Base-by-base conservation (phyloP, 768 basidiomycete genomes). In the Pleurotus citrinopileatus region DNA sequence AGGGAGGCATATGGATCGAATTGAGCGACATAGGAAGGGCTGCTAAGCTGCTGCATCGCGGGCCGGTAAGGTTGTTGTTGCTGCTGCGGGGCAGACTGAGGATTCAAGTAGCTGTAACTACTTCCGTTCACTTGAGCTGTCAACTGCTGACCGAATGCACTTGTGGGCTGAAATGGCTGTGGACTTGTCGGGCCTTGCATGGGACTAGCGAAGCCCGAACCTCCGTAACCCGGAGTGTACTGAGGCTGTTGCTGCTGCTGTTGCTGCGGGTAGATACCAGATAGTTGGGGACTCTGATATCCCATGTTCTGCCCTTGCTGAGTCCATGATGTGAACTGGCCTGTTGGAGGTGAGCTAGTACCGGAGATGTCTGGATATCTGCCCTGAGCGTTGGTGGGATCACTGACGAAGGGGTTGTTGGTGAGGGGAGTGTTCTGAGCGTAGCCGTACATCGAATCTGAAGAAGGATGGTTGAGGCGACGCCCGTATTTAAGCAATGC, bases 401-500 rank as follows among this genome's bases (percentile, higher is more conserved):
- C 79, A 43, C 76, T 72, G 61, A 83, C 70, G 68, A 91, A 90
- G 0, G 89, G 89, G 60, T 90, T 90, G 63, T 87, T 91, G 46
- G 73, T 72, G 56, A 74, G 52, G 26, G 67, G 68, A 36, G 70
- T 69, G 13, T 63, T 51, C n/a, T 71, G 40, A 13, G 67, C 69
- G 57, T 76, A 80, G 17, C 69, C 70, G 28, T 37, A 50, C 47
- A 51, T 36, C 15, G 42, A n/a, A n/a, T 13, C 22, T 20, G 8
- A 12, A 6, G 26, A 13, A 34, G 9, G 32, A 34, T 34, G 32
- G 32, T 34, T 9, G 32, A 34, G 32, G 32, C 32, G 32, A 34
- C 9, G 32, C n/a, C n/a, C n/a, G n/a, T n/a, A n/a, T n/a, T n/a
- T n/a, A n/a, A n/a, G n/a, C n/a, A n/a, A n/a, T n/a, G n/a, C n/a